Base-by-base conservation (phyloP, 768 basidiomycete genomes). In the Naganishia vishniacii region DNA sequence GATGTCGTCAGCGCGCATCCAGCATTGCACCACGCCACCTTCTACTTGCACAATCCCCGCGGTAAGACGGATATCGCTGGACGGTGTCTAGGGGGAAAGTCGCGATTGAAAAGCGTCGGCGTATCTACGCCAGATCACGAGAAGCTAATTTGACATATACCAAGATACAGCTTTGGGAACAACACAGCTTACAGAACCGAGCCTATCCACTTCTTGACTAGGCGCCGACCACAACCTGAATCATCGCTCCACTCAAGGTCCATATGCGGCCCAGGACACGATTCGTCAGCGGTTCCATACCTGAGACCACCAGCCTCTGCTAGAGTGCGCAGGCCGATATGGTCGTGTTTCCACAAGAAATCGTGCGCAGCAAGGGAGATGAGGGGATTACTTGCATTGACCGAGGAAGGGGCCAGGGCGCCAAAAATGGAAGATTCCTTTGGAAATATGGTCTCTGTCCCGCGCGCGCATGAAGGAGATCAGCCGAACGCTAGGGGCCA, bases 211-310 rank as follows among this genome's bases (percentile, higher is more conserved):
- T 69, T 32, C 37, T 60, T 65, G 8, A 77, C 69, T 26, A 74
- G 58, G 56, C 59, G 44, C 48, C 65, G 60, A 3, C 64, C 74
- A 64, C 75, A 77, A 6, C 70, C 74, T 26, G 69, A 68, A 29
- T 65, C 65, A 23, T 67, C 66, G 13, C 67, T 69, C 53, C 65
- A 67, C 45, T 51, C 61, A 34, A 77, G 63, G 63, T 77, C 74
- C 75, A 77, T 77, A 67, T 77, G 75, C 56, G 73, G 66, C 4
- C 75, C 75, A 16, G 69, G 68, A 65, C 75, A 77, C 47, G 66
- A 68, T 37, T 69, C 69, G 18, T 53, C 45, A 15, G 34, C 32
- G 7, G 46, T 58, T 13, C 70, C 59, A 29, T 56, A 56, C 6
- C 61, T 42, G 46, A 75, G 47, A 26, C 53, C 59, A 3, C 69